Conservation (phyloP, 768 basidiomycete genomes). For the Boletus huronensis region DNA sequence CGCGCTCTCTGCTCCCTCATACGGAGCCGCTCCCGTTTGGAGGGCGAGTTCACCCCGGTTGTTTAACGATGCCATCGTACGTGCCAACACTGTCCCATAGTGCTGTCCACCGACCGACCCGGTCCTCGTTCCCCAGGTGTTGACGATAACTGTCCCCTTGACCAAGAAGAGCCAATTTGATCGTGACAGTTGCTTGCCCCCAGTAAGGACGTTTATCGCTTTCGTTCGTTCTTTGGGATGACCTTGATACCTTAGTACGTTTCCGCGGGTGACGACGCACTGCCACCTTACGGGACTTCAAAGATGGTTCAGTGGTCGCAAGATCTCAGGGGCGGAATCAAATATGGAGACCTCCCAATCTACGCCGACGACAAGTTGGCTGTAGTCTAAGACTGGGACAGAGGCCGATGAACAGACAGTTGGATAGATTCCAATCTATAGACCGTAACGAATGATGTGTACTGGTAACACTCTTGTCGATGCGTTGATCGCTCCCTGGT, state of each 20-base stretch:
- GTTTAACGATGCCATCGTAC: slow-evolving; percentile 36
- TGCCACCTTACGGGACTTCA: slow-evolving; percentile 30
- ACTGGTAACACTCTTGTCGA: slow-evolving; percentile 6
- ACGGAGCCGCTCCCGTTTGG: slow-evolving; percentile 37
- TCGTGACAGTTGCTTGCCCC: slow-evolving; percentile 41
- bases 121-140: slow-evolving; percentile 27
- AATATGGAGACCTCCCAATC: slow-evolving; percentile 40
- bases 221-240: not conserved
- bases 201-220: slow-evolving; percentile 28
- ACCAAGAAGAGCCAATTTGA: slow-evolving; percentile 35
- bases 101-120: not conserved
- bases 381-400: slow-evolving; percentile 2
- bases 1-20: slow-evolving; percentile 22
- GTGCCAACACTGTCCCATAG: not conserved
- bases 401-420: not conserved
- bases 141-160: slow-evolving; percentile 39
- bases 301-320: slow-evolving; percentile 28
- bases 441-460: slow-evolving; percentile 1
- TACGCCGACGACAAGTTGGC: slow-evolving; percentile 37
- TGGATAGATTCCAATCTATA: slow-evolving; percentile 8
- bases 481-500: slow-evolving; percentile 18
- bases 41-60: slow-evolving; percentile 40
- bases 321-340: slow-evolving; percentile 26
- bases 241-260: slow-evolving; percentile 34
- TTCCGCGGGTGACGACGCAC: slow-evolving; percentile 35